Conservation (phyloP, 805 yeast species). For the Pichia membranifaciens region DNA sequence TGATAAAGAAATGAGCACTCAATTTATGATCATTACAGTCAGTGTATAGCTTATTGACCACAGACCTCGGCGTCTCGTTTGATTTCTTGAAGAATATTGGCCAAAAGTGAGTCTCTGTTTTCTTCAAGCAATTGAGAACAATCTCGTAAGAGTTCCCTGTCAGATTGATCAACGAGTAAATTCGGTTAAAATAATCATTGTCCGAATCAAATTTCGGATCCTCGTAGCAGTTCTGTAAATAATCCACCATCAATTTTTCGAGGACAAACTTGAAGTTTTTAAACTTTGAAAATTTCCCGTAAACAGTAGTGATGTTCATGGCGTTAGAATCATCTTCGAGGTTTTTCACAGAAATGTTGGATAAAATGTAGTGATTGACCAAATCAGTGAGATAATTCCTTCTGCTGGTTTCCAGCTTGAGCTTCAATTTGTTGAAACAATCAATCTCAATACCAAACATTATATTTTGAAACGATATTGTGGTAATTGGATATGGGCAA, state of each 20-base stretch:
- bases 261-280: constrained; percentile 43
- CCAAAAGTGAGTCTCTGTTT: constrained; percentile 51
- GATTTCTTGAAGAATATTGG: constrained; percentile 37
- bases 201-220: constrained; percentile 24
- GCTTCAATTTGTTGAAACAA: constrained; percentile 18
- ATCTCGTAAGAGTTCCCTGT: constrained; percentile 31
- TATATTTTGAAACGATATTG: constrained; percentile 41
- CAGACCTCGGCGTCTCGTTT: constrained; percentile 39
- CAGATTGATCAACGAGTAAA: constrained; percentile 30
- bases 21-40: constrained; percentile 37
- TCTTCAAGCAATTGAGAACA: constrained; percentile 47
- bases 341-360: constrained; percentile 19
- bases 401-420: constrained; percentile 31
- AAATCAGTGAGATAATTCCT: constrained; percentile 41
- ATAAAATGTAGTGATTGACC: constrained; percentile 40
- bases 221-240: constrained; percentile 29
- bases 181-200: constrained; percentile 25
- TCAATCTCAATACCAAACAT: constrained; percentile 47
- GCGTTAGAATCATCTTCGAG: constrained; percentile 20
- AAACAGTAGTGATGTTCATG: constrained; percentile 26
- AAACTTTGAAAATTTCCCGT: constrained; percentile 34
- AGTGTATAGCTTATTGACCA: constrained; percentile 36
- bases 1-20: constrained; percentile 46
- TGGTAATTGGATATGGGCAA: constrained; percentile 45
- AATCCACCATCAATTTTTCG: constrained; percentile 42